These are phyloP conservation scores for Ophiostoma perfectum DNA, from an alignment of 2,329 filamentous ascomycete species.

Conservation along the genomic window DNA sequence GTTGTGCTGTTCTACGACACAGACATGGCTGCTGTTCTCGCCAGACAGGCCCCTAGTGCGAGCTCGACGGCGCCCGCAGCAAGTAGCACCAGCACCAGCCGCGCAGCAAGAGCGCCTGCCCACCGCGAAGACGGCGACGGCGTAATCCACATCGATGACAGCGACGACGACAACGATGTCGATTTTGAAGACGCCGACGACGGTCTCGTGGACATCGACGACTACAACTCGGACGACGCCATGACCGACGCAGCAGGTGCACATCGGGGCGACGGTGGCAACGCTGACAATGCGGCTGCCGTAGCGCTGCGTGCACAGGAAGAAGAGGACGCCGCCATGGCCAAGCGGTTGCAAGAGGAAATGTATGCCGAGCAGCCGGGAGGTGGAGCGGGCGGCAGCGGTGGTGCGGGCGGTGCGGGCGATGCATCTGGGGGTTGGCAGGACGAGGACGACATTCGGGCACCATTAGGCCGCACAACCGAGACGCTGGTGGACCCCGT, in stretches of 20 bases:
- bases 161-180: conserved; percentile 64
- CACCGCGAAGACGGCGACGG: conserved; percentile 46
- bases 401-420: neutral
- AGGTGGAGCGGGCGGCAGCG: neutral
- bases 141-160: conserved; percentile 65
- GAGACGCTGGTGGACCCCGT: conserved; percentile 80
- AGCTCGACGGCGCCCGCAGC: conserved; percentile 12
- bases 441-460: conserved; percentile 62
- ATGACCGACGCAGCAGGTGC: conserved; percentile 34
- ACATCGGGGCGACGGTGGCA: conserved; percentile 35
- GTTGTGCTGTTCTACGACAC: conserved; percentile 88
- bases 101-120: conserved; percentile 13
- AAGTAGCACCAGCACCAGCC: conserved; percentile 18
- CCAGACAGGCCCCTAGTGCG: neutral
- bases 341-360: conserved; percentile 84
- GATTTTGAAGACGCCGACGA: conserved; percentile 50
- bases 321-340: conserved; percentile 92
- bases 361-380: conserved; percentile 54
- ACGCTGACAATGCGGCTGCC: conserved; percentile 31
- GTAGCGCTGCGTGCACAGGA: conserved; percentile 51
- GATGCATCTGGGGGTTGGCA: neutral
- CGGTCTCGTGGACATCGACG: conserved; percentile 41
- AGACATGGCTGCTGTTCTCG: conserved; percentile 50
- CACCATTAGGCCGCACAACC: conserved; percentile 84
- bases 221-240: conserved; percentile 30